Base-by-base conservation (phyloP, 2,329 filamentous ascomycete species). In the Cucurbitaria berberidis region DNA sequence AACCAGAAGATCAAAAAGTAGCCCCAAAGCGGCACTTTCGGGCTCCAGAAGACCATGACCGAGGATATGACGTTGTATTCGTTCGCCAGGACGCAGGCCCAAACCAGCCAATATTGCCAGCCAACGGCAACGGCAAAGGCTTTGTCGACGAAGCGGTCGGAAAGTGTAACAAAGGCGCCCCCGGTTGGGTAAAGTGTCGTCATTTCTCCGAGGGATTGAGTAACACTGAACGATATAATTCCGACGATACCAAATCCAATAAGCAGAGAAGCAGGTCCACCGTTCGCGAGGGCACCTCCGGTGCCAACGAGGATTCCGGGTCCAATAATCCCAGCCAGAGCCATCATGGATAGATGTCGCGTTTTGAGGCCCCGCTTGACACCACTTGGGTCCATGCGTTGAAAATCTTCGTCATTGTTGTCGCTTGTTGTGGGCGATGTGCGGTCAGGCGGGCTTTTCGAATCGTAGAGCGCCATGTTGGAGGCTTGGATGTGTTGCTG, bases 201-300 rank as follows among this genome's bases (percentile, higher is more conserved):
- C 63, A 91, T 77, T 70, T 92, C 89, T 18, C 89, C 89, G 6
- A 92, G 76, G 4, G 85, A 88, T 77, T 91, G 89, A 84, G 89
- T 90, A 59, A 88, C 83, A 60, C 79, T 81, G 53, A 67, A 83
- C 1, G 88, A 88, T 55, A 91, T 84, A 56, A 90, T 81, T 11
- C 87, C 89, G 53, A 91, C 84, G 57, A 90, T 81, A 10, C 87
- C 89, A 59, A 92, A 93, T 1, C 89, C 89, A 66, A 92, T 90
- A 30, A 92, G 72, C 43, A 91, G 75, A 0, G 88, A 86, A 0
- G 87, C 89, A 15, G 89, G 89, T 0, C 89, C 89, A 49, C 88
- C 89, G 36, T 81, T 83, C 11, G 83, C 79, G 21, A 93, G 77
- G 0, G 89, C 89, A 41, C 86, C 85, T 30, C 89, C 89, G 2